These are phyloP conservation scores for Apiospora malaysiana DNA, from an alignment of 2,329 filamentous ascomycete species.

Conservation along the genomic window DNA sequence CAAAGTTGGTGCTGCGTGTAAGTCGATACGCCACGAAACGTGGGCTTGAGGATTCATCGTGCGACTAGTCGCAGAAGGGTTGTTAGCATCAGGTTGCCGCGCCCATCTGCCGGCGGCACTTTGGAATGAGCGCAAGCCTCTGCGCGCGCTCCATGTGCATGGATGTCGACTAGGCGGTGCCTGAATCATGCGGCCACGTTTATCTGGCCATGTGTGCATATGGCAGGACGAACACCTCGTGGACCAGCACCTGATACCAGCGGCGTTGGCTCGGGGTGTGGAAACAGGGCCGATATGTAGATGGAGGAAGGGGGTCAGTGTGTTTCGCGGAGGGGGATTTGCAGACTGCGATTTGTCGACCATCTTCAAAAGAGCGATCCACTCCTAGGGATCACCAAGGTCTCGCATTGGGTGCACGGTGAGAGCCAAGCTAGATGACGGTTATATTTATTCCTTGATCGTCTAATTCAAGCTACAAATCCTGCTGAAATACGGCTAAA, in stretches of 20 bases:
- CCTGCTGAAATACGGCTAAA: not conserved
- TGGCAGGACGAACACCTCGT: not conserved
- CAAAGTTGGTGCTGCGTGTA: not conserved
- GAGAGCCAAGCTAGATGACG: not conserved
- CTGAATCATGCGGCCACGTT: not conserved
- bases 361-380: not conserved
- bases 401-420: not conserved
- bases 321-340: constrained; percentile 2
- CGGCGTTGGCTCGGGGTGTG: not conserved
- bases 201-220: not conserved
- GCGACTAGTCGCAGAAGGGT: not conserved
- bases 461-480: not conserved
- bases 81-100: not conserved
- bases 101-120: not conserved
- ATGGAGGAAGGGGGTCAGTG: not conserved
- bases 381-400: not conserved
- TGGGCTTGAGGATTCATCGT: not conserved
- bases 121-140: not conserved
- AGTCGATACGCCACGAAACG: not conserved
- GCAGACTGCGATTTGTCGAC: not conserved
- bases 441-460: too few species aligned
- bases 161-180: not conserved
- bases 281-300: not conserved
- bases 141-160: not conserved
- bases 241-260: not conserved